Base-by-base conservation (phyloP, 2,329 filamentous ascomycete genomes). In the Arthrobotrys iridis region DNA sequence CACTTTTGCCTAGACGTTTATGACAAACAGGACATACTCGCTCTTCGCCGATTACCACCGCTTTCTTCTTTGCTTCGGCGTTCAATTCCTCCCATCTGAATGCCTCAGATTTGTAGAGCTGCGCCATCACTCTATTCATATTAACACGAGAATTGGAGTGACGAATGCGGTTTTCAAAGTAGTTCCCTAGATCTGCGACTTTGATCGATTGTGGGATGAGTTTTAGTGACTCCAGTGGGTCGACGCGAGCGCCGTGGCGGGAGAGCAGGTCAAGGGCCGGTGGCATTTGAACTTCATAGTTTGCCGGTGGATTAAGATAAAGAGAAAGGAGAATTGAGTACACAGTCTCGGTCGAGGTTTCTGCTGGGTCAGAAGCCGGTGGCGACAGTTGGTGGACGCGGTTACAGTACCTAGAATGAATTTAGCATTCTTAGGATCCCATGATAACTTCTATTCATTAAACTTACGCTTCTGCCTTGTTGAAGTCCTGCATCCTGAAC, bases 311-410 rank as follows among this genome's bases (percentile, higher is more conserved):
- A 1, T 89, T 89, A 2, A 99, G 87, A 81, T 98, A 99, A 1
- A 99, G 87, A 1, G 92, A 92, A 7, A 99, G 87, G 2, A 99
- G 87, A 4, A 90, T 94, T 80, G 97, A 91, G 82, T 98, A 98
- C 80, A 98, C 97, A 10, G 93, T 94, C 6, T 71, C 58, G 4
- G 65, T 67, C 37, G 83, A 80, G 80, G 72, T 83, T 80, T 78
- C 76, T 83, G 77, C 77, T 80, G 76, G 81, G 79, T 79, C 80
- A 79, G 62, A 80, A 77, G 15, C 80, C 79, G 60, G 79, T 78
- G 79, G 80, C 79, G 43, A 81, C 76, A 30, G 82, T 81, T 90
- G 86, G 82, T 97, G 91, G 68, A 93, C 87, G 76, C 89, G 89
- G 82, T 97, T 97, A 84, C 95, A 98, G 83, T 99, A 92, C 78